phyloP scores from a whole-genome alignment of 129 eudicot species.

The carrot (Daucus carota) region DH1_v3.0 NC_030386.2:17593501-17594000 shows the following conservation, averaged over 20 bases:
- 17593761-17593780: background rate
- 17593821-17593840: background rate
- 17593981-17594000: background rate
- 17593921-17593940: background rate
- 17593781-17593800: background rate
- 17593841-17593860: background rate
- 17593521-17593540: constrained; percentile 4
- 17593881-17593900: background rate
- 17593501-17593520: background rate
- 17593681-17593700: background rate
- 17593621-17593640: constrained; percentile 64
- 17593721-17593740: background rate
- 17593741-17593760: background rate
- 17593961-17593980: background rate
- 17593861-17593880: background rate
- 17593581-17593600: constrained; percentile 69
- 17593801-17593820: background rate
- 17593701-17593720: background rate
- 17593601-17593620: constrained; percentile 64
- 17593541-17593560: background rate
- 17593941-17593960: background rate
- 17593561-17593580: constrained; percentile 64
- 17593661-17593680: constrained; percentile 90
- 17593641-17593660: constrained; percentile 69
- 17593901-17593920: background rate